These are phyloP conservation scores for Coemansia sp. DNA, from an alignment of 192 early-diverging fungal species.

Conservation along the genomic window DNA sequence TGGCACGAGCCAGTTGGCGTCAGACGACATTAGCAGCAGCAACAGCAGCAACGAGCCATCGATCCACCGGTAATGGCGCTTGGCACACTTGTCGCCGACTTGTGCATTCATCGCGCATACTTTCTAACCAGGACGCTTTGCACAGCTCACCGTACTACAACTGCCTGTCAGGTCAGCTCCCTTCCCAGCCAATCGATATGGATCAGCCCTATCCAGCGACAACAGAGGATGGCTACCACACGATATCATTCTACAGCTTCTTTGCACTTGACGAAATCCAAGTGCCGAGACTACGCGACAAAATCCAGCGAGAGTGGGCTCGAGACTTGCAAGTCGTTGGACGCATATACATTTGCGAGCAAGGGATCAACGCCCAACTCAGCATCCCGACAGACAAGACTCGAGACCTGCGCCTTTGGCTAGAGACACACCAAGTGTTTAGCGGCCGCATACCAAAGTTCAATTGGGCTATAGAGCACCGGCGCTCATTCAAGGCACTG, in stretches of 20 bases:
- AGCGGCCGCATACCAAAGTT: constrained; percentile 50
- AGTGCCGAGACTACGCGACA: constrained; percentile 15
- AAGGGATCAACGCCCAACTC: constrained; percentile 84
- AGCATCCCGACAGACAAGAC: constrained; percentile 63
- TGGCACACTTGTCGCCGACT: not conserved
- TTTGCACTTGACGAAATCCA: constrained; percentile 19
- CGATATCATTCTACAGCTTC: constrained; percentile 54
- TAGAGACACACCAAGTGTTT: constrained; percentile 39
- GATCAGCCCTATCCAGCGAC: constrained; percentile 45
- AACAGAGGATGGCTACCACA: constrained; percentile 35
- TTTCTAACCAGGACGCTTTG: not conserved
- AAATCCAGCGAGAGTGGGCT: constrained; percentile 44
- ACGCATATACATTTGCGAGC: constrained; percentile 71
- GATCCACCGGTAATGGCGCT: too few species aligned
- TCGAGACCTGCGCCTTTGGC: constrained; percentile 58
- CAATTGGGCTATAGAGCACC: constrained; percentile 68
- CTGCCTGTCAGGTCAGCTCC: not conserved
- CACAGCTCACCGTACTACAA: constrained; percentile 31
- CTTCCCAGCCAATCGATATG: constrained; percentile 30
- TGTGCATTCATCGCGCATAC: constrained; percentile 3
- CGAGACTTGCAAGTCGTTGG: constrained; percentile 62
- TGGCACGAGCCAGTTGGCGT: not conserved
- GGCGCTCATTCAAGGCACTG: constrained; percentile 64
- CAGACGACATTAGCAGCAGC: not conserved
- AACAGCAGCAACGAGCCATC: not conserved